These are phyloP conservation scores for Arabidopsis hybrid DNA, from an alignment of 441 rosid genomes.

Conservation along the genomic window DNA sequence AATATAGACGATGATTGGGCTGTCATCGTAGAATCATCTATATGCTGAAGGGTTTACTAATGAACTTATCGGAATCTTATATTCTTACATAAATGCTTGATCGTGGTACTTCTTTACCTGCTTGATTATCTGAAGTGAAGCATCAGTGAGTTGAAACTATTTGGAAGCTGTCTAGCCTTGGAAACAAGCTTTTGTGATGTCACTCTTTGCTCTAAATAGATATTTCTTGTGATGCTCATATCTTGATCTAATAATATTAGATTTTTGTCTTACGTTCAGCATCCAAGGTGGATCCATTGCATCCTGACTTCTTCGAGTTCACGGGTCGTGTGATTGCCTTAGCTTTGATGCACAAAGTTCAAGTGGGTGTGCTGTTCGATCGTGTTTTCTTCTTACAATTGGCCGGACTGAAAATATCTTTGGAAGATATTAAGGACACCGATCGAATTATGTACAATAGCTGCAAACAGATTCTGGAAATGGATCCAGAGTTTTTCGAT, in stretches of 20 bases:
- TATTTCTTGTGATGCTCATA: background rate
- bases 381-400: slow-evolving; percentile 83
- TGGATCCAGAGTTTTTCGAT: slow-evolving; percentile 85
- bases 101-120: background rate
- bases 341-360: slow-evolving; percentile 91
- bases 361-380: slow-evolving; percentile 88
- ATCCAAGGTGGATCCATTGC: slow-evolving; percentile 83
- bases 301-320: slow-evolving; percentile 82
- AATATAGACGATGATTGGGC: background rate
- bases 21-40: background rate
- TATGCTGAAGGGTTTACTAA: slow-evolving; percentile 5
- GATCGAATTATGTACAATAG: slow-evolving; percentile 79
- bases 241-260: slow-evolving; percentile 8
- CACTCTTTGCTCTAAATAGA: slow-evolving; percentile 7
- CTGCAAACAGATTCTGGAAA: slow-evolving; percentile 85
- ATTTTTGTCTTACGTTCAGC: slow-evolving; percentile 62
- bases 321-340: slow-evolving; percentile 89
- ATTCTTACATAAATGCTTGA: background rate
- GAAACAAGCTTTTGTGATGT: slow-evolving; percentile 3
- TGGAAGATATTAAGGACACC: slow-evolving; percentile 86
- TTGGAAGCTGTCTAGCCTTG: background rate
- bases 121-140: background rate
- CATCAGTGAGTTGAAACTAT: background rate
- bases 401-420: slow-evolving; percentile 60
- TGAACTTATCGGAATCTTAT: slow-evolving; percentile 10